Percentiles rank a stretch among this genome's conserved stretches.
These are phyloP conservation scores for Venturia carpophila DNA, from an alignment of 2,329 filamentous ascomycete genomes.

Conservation along the genomic window DNA sequence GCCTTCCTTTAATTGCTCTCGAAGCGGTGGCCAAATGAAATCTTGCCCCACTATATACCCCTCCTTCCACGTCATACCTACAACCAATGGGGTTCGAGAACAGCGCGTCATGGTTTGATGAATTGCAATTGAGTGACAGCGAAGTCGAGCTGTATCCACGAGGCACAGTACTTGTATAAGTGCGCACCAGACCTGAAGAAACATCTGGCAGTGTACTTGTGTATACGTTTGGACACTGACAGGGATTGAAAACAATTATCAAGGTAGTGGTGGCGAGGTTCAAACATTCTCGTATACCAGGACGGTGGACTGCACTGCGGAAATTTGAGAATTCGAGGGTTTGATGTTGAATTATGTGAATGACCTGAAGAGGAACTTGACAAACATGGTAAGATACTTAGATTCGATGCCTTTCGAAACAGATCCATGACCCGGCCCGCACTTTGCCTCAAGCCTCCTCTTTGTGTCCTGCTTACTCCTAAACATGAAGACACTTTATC, in stretches of 20 bases:
- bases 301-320: not conserved
- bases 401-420: not conserved
- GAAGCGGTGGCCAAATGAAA: not conserved
- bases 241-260: not conserved
- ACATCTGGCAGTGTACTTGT: not conserved
- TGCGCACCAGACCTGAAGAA: too few species aligned
- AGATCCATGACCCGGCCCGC: not conserved
- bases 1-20: not conserved
- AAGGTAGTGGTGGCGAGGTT: not conserved
- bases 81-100: not conserved
- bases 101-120: not conserved
- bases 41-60: not conserved
- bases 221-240: not conserved
- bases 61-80: not conserved
- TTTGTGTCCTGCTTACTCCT: not conserved
- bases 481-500: not conserved
- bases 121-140: not conserved
- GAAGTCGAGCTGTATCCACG: not conserved
- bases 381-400: not conserved
- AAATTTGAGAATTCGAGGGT: not conserved
- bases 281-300: not conserved
- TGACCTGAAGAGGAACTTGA: not conserved
- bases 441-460: not conserved
- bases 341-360: conserved; percentile 6
- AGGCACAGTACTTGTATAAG: too few species aligned